Evolutionary conservation across 1,284 basidiomycete genomes (phyloP).

Genomic region (Fomitopsis pinicola): DNA sequence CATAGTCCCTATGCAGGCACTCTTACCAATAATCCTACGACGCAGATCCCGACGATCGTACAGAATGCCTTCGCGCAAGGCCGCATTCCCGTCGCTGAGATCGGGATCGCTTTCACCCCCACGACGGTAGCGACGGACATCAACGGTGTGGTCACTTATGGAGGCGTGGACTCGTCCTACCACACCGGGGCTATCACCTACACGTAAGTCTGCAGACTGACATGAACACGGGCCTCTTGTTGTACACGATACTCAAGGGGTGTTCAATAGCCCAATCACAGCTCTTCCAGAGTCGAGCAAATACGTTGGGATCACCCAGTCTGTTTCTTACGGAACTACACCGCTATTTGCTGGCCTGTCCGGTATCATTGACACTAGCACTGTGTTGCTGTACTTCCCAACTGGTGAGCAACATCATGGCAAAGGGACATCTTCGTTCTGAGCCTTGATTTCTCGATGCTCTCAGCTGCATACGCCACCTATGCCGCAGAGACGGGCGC

Average conservation of each 20-base stretch:
- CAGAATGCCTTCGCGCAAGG: conserved; percentile 41
- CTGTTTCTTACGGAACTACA: conserved; percentile 22
- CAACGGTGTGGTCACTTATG: conserved; percentile 33
- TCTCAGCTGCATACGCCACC: conserved; percentile 14
- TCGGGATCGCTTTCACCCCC: conserved; percentile 45
- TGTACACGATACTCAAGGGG: background rate
- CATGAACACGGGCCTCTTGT: background rate
- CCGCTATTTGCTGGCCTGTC: conserved; percentile 17
- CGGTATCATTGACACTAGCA: conserved; percentile 27
- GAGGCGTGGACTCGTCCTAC: conserved; percentile 43
- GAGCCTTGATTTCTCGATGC: background rate
- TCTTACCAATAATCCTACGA: background rate
- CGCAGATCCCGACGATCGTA: conserved; percentile 21
- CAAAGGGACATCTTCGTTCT: background rate
- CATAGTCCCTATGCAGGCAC: background rate
- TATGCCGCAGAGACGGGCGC: conserved; percentile 24
- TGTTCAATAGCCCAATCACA: conserved; percentile 20
- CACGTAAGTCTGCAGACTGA: conserved; percentile 25
- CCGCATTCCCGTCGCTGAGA: conserved; percentile 18
- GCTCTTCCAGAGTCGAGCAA: conserved; percentile 31
- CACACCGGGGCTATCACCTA: conserved; percentile 45
- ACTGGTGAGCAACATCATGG: conserved; percentile 19
- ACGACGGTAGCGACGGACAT: conserved; percentile 24
- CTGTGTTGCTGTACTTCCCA: conserved; percentile 32
- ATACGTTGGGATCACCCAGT: conserved; percentile 23